These are phyloP conservation scores for Taphrina flavorubra DNA, from an alignment of 1,139 yeast genomes.

Conservation along the genomic window DNA sequence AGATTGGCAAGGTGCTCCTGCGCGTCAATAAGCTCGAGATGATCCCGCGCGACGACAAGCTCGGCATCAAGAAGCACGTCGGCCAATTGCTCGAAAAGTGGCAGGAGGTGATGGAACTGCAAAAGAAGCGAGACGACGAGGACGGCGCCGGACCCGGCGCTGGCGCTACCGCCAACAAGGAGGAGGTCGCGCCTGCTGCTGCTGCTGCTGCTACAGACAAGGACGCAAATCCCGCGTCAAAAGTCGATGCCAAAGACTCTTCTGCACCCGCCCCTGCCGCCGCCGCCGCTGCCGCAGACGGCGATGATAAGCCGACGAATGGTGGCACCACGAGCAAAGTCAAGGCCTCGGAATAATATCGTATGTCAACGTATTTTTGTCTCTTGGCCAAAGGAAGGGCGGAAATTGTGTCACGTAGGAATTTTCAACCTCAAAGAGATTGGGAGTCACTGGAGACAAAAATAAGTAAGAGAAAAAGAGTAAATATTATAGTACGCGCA, in stretches of 20 bases:
- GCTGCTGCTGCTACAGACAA: neutral
- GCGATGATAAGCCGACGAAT: neutral
- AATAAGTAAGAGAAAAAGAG: too few relatives aligned
- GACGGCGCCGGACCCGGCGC: constrained; percentile 6
- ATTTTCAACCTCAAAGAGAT: too few relatives aligned
- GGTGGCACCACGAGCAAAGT: neutral
- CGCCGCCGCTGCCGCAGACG: neutral
- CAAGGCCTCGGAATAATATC: neutral
- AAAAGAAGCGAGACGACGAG: constrained; percentile 34
- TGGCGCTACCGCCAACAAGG: neutral
- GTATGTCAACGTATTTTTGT: too few relatives aligned
- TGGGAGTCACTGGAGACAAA: too few relatives aligned
- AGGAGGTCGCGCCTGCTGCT: neutral
- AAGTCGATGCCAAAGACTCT: too few relatives aligned
- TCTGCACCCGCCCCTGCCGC: neutral
- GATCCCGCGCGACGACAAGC: constrained; percentile 39
- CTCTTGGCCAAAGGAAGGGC: too few relatives aligned
- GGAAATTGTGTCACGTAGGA: too few relatives aligned
- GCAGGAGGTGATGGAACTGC: constrained; percentile 31
- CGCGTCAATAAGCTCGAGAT: constrained; percentile 35
- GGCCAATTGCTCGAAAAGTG: constrained; percentile 35
- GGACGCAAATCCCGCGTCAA: neutral
- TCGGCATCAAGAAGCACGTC: constrained; percentile 37
- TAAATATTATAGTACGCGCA: too few relatives aligned
- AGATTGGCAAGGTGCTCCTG: constrained; percentile 42